Evolutionary conservation across 805 yeast species (phyloP), one percentile per base, ranked within the genome.

Genomic region (Ogataea pilisensis): DNA sequence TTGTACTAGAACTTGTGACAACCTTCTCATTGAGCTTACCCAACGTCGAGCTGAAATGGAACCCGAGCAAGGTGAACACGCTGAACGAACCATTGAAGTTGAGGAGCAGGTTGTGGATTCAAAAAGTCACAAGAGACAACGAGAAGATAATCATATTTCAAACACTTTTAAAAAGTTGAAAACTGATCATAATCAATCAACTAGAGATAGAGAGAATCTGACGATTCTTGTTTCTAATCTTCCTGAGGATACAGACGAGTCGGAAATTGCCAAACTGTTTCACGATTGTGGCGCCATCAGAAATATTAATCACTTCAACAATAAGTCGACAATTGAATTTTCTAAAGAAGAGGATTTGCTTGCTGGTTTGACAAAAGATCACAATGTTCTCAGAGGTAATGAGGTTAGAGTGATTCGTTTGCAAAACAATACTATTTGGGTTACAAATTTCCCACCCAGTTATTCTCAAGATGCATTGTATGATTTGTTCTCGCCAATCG

Each of bases 361-460:
- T 2, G 60, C 81, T 3, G 85, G 88, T 0, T 58, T 82, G 34
- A 80, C 90, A 0, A 79, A 73, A 46, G 75, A 78, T 25, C 67
- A 61, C 43, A 82, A 82, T 51, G 53, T 43, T 8, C 42, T 82
- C 0, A 68, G 66, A 0, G 74, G 68, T 0, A 39, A 53, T 1
- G 69, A 65, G 29, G 63, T 86, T 0, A 36, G 51, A 3, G 83
- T 86, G 0, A 57, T 55, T 3, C 60, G 73, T 27, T 59, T 76
- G 2, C 53, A 62, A 17, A 65, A 72, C 12, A 65, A 75, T 28
- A 82, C 88, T 0, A 43, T 86, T 1, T 87, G 87, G 82, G 78
- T 81, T 2, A 75, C 90, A 0, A 86, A 86, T 52, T 85, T 75
- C 51, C 89, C 95, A 0, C 82, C 86, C 2, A 52, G 63, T 1